These are phyloP conservation scores for Anthoceros angustus DNA, from an alignment of 225 moss, liverwort and hornwort species.

Conservation along the genomic window DNA sequence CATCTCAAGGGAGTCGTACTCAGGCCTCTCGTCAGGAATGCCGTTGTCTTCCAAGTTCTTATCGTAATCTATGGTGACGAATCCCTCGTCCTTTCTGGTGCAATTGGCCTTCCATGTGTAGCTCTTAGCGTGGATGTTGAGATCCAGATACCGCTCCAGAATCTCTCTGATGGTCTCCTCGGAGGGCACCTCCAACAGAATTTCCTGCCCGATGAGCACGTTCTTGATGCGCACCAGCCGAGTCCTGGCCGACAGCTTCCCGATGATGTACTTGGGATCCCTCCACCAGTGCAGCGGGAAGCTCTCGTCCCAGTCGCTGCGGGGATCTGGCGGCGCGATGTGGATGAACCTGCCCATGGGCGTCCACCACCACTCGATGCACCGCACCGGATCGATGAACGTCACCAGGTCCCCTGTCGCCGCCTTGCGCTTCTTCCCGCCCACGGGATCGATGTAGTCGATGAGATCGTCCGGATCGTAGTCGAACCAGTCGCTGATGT, in stretches of 20 bases:
- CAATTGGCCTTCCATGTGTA: constrained; percentile 2
- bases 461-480: neutral
- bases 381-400: constrained; percentile 4
- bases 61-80: constrained; percentile 7
- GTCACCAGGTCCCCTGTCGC: constrained; percentile 7
- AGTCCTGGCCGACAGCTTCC: constrained; percentile 8
- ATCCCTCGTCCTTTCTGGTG: neutral
- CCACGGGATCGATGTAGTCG: neutral
- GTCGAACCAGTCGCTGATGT: constrained; percentile 13
- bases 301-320: constrained; percentile 12
- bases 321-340: constrained; percentile 9
- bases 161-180: constrained; percentile 9
- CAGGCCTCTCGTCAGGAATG: constrained; percentile 7
- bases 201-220: constrained; percentile 9
- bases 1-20: constrained; percentile 5
- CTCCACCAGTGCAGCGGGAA: constrained; percentile 10
- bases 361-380: constrained; percentile 7
- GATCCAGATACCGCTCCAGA: constrained; percentile 7
- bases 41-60: constrained; percentile 10
- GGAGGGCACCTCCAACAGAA: constrained; percentile 11
- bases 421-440: constrained; percentile 4
- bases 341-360: constrained; percentile 13
- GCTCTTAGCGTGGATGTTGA: constrained; percentile 7
- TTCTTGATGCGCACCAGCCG: constrained; percentile 12
- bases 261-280: constrained; percentile 11